Percentiles rank a stretch among this genome's conserved stretches.
phyloP scores from a whole-genome alignment of 2,329 filamentous ascomycete species.

The Clarireedia hainanense region DNA sequence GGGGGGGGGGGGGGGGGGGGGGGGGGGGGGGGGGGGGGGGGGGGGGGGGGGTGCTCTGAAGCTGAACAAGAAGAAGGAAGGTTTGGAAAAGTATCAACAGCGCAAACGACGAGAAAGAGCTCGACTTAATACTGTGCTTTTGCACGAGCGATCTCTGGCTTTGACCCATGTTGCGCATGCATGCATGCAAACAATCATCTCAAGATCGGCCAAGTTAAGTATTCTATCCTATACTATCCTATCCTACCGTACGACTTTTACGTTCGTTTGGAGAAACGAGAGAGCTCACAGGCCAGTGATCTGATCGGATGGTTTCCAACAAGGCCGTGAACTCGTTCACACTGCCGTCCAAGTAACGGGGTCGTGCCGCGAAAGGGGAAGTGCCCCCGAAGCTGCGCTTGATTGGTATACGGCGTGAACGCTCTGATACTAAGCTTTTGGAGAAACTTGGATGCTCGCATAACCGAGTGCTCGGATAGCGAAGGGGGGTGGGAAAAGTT shows the following conservation, averaged over 20 bases:
- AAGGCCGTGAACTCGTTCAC: not conserved
- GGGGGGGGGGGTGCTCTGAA: not conserved
- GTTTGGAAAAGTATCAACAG: no score
- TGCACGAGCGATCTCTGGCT: not conserved
- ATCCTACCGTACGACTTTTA: not conserved
- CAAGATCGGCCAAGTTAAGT: not conserved
- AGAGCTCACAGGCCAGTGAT: not conserved
- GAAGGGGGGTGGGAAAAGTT: not conserved
- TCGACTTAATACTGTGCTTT: not conserved
- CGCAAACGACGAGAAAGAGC: no score
- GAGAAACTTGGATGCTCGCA: not conserved
- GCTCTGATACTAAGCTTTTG: no score
- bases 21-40: no score
- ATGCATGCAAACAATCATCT: not conserved
- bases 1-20: no score
- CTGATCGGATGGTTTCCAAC: not conserved
- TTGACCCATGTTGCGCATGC: not conserved
- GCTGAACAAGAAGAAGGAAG: not conserved
- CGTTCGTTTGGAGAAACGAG: not conserved
- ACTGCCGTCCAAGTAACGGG: not conserved
- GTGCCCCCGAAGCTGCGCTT: not conserved
- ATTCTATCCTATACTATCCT: not conserved
- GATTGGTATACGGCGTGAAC: not conserved
- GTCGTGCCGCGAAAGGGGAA: not conserved
- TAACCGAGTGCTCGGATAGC: not conserved